A percentile compares a stretch with the other conserved stretches of the same genome.
Conservation (phyloP, 805 yeast species). For the Tetrapisispora arboricola region DNA sequence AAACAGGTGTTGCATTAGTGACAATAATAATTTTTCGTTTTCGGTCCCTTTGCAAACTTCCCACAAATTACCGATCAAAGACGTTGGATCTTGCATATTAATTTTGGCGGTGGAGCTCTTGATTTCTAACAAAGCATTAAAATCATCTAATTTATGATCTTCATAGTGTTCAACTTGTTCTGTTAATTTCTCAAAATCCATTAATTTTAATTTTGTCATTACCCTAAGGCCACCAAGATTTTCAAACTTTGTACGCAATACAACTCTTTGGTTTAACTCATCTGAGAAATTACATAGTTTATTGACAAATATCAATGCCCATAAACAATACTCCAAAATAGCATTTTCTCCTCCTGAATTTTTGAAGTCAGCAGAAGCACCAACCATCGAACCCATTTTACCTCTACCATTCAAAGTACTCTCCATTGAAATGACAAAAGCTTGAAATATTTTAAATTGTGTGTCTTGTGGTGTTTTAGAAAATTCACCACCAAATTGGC, state of each 20-base stretch:
- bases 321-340: conserved; percentile 26
- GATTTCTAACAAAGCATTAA: conserved; percentile 20
- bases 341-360: conserved; percentile 34
- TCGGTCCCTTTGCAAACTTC: conserved; percentile 45
- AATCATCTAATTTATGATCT: conserved; percentile 32
- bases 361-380: conserved; percentile 77
- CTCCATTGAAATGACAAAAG: conserved; percentile 61
- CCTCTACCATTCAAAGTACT: conserved; percentile 78
- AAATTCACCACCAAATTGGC: conserved; percentile 14
- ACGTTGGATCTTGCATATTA: conserved; percentile 51
- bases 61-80: conserved; percentile 44
- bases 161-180: conserved; percentile 60
- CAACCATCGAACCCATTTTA: conserved; percentile 80
- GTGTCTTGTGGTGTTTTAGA: conserved; percentile 8
- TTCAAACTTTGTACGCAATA: conserved; percentile 26
- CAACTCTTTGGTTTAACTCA: conserved; percentile 24
- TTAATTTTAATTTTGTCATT: conserved; percentile 37
- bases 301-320: conserved; percentile 26
- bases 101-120: conserved; percentile 26
- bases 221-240: conserved; percentile 25
- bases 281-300: conserved; percentile 22
- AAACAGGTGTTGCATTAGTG: conserved; percentile 35
- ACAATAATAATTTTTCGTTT: conserved; percentile 38
- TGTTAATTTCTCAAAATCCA: conserved; percentile 53
- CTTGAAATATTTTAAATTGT: conserved; percentile 38